Evolutionary conservation across 2,329 filamentous ascomycete genomes (phyloP), one percentile per base, ranked within the genome.

Genomic region (Pezicula radicicola): DNA sequence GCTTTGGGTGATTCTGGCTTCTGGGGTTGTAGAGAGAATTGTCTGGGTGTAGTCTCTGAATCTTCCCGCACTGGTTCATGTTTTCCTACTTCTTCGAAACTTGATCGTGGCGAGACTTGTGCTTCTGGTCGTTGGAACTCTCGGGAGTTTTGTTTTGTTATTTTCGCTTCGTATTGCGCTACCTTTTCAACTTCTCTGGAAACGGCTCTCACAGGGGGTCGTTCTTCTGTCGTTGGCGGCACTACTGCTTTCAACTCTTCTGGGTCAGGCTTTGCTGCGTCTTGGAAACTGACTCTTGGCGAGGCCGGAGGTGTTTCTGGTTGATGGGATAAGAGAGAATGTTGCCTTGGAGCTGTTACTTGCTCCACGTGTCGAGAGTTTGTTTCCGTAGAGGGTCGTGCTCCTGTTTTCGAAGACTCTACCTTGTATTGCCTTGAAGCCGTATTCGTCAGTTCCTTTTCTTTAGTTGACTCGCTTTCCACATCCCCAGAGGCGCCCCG

Each of bases 131-230:
- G 21, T 16, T 40, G 36, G 40, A 40, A 28, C 3, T 48, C 28
- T 35, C 35, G 35, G 9, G 42, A 42, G 9, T 27, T 9, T 9
- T n/a, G 46, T 45, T 7, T 19, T 46, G 44, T 12, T 10, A 37
- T 15, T 33, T 54, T 50, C 30, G 28, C 43, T 8, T 48, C 37
- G 13, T 48, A 28, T n/a, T 50, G 42, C 18, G 30, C 28, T 19
- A 48, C 6, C 33, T 37, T 37, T 12, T 46, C 46, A 4, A 8
- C 16, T 36, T 52, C 46, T 25, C 33, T n/a, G 39, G 30, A 19
- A 7, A 12, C 30, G n/a, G 7, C 35, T 50, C 49, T 37, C 6
- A 33, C 5, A 13, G 28, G 13, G 16, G 33, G 3, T 21, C 13
- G 18, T 50, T n/a, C 28, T 45, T 25, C 28, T 28, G 27, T 16